Evolutionary conservation across 148 eudicot genomes (phyloP).

Genomic region (Chenopodium formosanum): DNA sequence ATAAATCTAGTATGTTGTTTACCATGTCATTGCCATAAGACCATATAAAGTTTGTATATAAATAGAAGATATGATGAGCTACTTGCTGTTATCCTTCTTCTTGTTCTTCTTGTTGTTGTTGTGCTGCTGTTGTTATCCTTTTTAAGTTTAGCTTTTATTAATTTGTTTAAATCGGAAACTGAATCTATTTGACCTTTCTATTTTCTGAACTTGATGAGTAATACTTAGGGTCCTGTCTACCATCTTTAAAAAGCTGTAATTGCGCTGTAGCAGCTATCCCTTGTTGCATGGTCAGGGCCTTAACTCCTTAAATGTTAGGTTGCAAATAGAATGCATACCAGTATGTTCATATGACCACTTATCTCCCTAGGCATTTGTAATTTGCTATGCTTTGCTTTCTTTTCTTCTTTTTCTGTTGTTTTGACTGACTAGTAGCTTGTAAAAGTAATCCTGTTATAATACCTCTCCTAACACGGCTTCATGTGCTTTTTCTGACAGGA

Average conservation of each 20-base stretch:
- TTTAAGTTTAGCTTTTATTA: neutral
- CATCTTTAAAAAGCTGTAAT: neutral
- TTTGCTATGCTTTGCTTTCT: neutral
- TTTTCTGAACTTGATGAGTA: neutral
- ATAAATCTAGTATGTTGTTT: neutral
- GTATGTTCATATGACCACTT: neutral
- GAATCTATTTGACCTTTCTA: neutral
- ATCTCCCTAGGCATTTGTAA: neutral
- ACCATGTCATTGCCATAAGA: neutral
- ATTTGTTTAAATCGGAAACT: neutral
- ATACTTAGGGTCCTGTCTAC: neutral
- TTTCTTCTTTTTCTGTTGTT: neutral
- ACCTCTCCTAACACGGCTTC: slow-evolving; percentile 18
- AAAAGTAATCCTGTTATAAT: neutral
- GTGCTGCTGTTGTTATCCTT: neutral
- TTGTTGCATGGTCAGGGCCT: neutral
- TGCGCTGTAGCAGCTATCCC: neutral
- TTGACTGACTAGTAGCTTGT: slow-evolving; percentile 10
- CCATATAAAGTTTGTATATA: neutral
- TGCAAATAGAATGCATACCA: neutral
- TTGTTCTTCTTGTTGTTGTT: neutral
- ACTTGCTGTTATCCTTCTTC: neutral
- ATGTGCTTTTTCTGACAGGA: slow-evolving; percentile 55
- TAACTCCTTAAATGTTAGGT: neutral
- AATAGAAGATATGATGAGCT: neutral